These are phyloP conservation scores for Candida incommunis DNA, from an alignment of 805 yeast species.

Conservation along the genomic window DNA sequence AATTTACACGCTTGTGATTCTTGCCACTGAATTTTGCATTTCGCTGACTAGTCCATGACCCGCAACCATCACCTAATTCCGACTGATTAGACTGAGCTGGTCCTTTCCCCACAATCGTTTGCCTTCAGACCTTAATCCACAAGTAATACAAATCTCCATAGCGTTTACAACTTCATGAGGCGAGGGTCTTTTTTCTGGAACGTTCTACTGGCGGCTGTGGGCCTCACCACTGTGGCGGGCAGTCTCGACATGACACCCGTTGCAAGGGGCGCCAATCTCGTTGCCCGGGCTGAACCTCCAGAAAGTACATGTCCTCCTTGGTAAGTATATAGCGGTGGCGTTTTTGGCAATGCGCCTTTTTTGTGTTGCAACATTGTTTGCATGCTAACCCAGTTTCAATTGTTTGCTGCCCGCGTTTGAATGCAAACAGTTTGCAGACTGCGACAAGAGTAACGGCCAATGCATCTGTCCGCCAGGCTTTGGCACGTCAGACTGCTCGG, in stretches of 20 bases:
- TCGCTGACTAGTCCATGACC: no score
- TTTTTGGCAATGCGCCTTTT: neutral
- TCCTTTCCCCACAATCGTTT: no score
- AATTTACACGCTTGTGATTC: no score
- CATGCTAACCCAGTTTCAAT: conserved; percentile 71
- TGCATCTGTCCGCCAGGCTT: conserved; percentile 90
- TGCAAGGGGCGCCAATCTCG: neutral
- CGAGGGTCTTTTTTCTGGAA: neutral
- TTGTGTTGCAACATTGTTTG: conserved; percentile 29
- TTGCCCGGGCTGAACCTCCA: neutral
- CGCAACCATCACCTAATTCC: no score
- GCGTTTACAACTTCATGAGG: no score
- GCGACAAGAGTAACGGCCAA: conserved; percentile 77
- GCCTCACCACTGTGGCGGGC: no score
- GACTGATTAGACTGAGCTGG: no score
- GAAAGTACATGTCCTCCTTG: conserved; percentile 11
- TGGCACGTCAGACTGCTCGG: conserved; percentile 85
- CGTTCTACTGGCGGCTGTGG: neutral
- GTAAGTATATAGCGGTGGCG: conserved; percentile 5
- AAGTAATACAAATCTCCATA: no score
- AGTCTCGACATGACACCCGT: neutral
- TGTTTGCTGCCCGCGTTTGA: conserved; percentile 84
- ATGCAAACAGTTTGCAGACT: conserved; percentile 81
- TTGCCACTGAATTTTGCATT: no score
- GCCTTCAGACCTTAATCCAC: no score